phyloP scores from a whole-genome alignment of 2,329 filamentous ascomycete genomes.

The Akanthomyces muscarius region DNA sequence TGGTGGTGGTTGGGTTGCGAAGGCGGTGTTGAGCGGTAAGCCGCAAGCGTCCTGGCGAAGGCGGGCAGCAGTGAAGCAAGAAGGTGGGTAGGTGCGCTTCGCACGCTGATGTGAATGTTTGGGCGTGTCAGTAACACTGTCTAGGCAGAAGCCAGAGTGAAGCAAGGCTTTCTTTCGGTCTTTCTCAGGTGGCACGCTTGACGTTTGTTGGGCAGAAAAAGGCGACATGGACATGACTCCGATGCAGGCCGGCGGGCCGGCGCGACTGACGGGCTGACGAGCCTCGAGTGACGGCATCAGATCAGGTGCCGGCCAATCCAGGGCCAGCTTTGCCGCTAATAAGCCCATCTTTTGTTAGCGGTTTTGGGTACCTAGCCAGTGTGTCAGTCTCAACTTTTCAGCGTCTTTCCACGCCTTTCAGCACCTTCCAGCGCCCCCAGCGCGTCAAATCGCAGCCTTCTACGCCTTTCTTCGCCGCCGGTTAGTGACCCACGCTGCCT shows the following conservation, averaged over 20 bases:
- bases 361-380: too few relatives aligned
- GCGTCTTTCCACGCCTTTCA: neutral
- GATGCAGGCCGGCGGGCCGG: conserved; percentile 14
- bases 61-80: neutral
- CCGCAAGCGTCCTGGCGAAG: conserved; percentile 1
- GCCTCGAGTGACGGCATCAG: conserved; percentile 13
- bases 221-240: conserved; percentile 10
- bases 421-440: neutral
- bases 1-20: conserved; percentile 1
- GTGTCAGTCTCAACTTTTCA: neutral
- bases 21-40: conserved; percentile 6
- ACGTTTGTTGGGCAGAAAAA: conserved; percentile 16
- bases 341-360: too few relatives aligned
- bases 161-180: neutral
- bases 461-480: too few relatives aligned
- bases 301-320: neutral
- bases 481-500: too few relatives aligned
- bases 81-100: neutral
- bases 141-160: neutral
- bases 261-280: conserved; percentile 8
- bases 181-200: neutral
- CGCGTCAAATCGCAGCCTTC: neutral
- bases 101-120: neutral
- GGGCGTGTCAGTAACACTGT: neutral
- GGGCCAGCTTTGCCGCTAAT: too few relatives aligned